These are phyloP conservation scores for Aegilops tauschii DNA, from an alignment of 176 grass and related monocot genomes.

Conservation along the genomic window DNA sequence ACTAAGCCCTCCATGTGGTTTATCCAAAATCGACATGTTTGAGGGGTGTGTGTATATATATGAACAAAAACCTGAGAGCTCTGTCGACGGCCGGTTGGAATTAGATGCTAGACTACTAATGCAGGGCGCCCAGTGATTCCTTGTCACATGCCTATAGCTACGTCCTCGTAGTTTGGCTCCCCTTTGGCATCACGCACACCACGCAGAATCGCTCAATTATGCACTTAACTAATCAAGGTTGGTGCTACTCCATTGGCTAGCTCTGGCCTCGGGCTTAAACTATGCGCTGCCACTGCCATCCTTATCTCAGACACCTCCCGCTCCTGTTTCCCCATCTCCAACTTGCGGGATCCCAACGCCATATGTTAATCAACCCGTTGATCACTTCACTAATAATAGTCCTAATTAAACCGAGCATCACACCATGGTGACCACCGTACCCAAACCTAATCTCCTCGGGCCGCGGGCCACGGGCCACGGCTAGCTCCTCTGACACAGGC, in stretches of 20 bases:
- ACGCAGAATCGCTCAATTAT: neutral
- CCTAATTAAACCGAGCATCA: neutral
- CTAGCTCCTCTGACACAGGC: neutral
- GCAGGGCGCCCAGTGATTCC: constrained; percentile 45
- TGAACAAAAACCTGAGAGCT: neutral
- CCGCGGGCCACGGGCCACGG: neutral
- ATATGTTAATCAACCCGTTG: constrained; percentile 1
- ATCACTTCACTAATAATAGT: neutral
- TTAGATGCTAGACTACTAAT: constrained; percentile 18
- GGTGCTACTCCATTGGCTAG: neutral
- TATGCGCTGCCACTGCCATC: constrained; percentile 20
- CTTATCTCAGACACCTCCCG: constrained; percentile 65
- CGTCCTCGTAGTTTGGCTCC: neutral
- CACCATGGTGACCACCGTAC: neutral
- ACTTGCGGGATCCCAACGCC: constrained; percentile 45
- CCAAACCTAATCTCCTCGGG: constrained; percentile 48
- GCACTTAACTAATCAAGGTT: neutral
- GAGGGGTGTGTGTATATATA: neutral
- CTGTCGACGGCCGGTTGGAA: neutral
- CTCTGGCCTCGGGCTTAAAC: constrained; percentile 36
- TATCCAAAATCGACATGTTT: neutral
- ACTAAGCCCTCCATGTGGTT: neutral
- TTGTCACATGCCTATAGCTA: constrained; percentile 46
- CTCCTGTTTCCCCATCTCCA: constrained; percentile 80
- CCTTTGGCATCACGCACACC: constrained; percentile 34